phyloP scores from a whole-genome alignment of 371 early-diverging fungal genomes.

The Mucor racemosus region DNA sequence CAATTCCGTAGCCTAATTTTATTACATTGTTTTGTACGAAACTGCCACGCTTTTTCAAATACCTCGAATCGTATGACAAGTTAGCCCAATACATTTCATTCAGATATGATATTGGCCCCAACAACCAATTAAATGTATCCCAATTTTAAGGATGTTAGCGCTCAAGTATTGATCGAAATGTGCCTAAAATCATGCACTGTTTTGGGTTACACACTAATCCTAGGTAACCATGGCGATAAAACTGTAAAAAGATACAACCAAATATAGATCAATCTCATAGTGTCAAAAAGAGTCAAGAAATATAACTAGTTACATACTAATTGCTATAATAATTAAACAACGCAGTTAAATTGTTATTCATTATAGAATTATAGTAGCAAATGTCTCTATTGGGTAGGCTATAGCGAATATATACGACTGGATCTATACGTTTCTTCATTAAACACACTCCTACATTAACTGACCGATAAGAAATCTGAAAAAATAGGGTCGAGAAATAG shows the following conservation, averaged over 20 bases:
- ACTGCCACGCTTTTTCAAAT: slow-evolving; percentile 3
- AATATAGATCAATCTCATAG: no score
- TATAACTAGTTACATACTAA: not conserved
- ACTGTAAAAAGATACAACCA: not conserved
- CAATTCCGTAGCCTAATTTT: not conserved
- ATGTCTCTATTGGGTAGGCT: no score
- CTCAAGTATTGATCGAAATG: not conserved
- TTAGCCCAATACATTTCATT: not conserved
- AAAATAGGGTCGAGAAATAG: not conserved
- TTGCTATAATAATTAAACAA: not conserved
- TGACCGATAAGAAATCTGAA: no score
- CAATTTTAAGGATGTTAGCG: not conserved
- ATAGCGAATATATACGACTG: no score
- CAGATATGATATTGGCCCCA: not conserved
- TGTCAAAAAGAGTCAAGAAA: not conserved
- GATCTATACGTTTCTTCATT: no score
- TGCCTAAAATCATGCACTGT: not conserved
- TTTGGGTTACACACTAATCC: not conserved
- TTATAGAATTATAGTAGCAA: no score
- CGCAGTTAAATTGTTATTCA: no score
- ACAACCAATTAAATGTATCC: not conserved
- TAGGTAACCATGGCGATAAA: not conserved
- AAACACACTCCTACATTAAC: no score
- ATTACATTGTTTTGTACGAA: not conserved
- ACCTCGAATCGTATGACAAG: not conserved